Conservation (phyloP, 2,329 filamentous ascomycete genomes). For the Phaeophleospora eucalypticola region DNA sequence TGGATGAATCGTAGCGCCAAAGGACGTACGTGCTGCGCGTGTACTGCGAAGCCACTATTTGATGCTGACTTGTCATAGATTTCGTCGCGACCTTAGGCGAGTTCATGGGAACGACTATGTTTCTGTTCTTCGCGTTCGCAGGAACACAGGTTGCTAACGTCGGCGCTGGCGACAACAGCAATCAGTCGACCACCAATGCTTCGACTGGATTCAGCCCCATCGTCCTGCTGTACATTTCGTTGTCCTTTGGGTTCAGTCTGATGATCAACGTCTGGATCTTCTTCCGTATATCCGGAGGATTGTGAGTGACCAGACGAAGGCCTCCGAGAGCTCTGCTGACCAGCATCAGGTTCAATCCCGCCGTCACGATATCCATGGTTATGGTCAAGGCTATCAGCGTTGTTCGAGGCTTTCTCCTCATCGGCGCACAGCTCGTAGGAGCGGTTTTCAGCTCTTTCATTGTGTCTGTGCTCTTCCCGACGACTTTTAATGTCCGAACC, state of each 20-base stretch:
- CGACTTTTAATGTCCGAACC: slow-evolving; percentile 34
- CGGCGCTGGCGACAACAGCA: slow-evolving; percentile 15
- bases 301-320: slow-evolving; percentile 16
- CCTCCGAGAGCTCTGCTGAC: slow-evolving; percentile 3
- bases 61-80: slow-evolving; percentile 16
- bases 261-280: slow-evolving; percentile 41
- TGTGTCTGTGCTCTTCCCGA: slow-evolving; percentile 36
- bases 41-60: neutral
- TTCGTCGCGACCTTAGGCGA: slow-evolving; percentile 36
- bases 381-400: slow-evolving; percentile 34
- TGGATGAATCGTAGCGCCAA: slow-evolving; percentile 32
- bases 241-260: slow-evolving; percentile 40
- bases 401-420: slow-evolving; percentile 32
- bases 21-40: slow-evolving; percentile 21
- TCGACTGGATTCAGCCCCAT: slow-evolving; percentile 29
- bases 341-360: slow-evolving; percentile 32
- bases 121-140: slow-evolving; percentile 45
- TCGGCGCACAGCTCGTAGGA: slow-evolving; percentile 37
- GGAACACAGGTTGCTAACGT: slow-evolving; percentile 45
- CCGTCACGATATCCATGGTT: slow-evolving; percentile 31
- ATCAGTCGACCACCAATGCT: slow-evolving; percentile 25
- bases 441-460: slow-evolving; percentile 35
- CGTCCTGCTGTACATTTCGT: slow-evolving; percentile 37
- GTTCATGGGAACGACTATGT: slow-evolving; percentile 44
- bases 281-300: slow-evolving; percentile 36